Evolutionary conservation across 192 early-diverging fungal genomes (phyloP), one percentile per base, ranked within the genome.

Genomic region (Linnemannia zychae): DNA sequence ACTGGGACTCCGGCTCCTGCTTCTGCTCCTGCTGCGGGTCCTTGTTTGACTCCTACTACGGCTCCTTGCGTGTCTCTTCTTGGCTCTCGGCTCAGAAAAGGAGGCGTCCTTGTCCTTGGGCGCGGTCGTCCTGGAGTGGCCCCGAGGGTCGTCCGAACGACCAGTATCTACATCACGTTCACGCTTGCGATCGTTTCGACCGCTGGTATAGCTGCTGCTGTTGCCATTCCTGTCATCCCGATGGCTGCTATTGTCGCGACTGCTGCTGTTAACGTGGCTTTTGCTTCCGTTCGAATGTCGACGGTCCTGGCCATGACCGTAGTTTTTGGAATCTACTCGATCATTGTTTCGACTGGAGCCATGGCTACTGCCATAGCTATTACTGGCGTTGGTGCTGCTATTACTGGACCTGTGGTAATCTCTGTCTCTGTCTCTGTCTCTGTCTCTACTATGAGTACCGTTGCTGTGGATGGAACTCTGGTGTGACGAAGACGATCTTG

Each of bases 21-120:
- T 72, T n/a, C 67, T 63, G 52, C 48, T 75, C 20, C 73, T 69
- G 50, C 67, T 75, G 36, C 53, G 49, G 57, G 50, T 71, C 67
- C 73, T 81, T 17, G 74, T 81, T 6, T 50, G 65, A 24, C 67
- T 76, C 47, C 80, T 47, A 65, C 57, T 81, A 48, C 74, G 69
- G 37, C 82, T 84, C 47, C 82, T 52, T 0, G 77, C 82, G 24
- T 76, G 73, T 48, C 83, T 71, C 34, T 85, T 85, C 63, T 57
- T 79, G 16, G 74, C 68, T 49, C 68, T 57, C 2, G 73, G 53
- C 20, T 82, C 74, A 22, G 80, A 63, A 48, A 38, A 48, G 40
- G 57, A 66, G n/a, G 17, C n/a, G 37, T 67, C 67, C 31, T 66
- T 81, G 50, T 63, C 70, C 48, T 34, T 48, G 67, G 67, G 36